Evolutionary conservation across 164 flowering plant species (phyloP).

Genomic region (Umbilicus rupestris): DNA sequence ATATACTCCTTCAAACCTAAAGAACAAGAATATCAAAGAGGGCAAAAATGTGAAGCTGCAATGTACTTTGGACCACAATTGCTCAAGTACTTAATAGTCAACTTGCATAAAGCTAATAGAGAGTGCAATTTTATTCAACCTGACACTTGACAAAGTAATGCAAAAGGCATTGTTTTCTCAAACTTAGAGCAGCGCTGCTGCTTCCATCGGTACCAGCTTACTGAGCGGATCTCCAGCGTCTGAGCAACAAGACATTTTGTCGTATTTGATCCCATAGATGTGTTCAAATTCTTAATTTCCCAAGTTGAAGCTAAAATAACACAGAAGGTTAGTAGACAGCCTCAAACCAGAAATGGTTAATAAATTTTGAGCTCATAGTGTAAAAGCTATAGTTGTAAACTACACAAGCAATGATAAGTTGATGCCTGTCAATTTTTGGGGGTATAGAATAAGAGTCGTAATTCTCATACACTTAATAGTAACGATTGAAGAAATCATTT

Average conservation of each 20-base stretch:
- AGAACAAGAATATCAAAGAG: constrained; percentile 4
- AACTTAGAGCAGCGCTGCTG: constrained; percentile 45
- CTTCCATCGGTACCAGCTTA: constrained; percentile 72
- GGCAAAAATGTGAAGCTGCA: background rate
- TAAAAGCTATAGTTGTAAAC: no score
- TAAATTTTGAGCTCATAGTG: background rate
- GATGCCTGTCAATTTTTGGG: no score
- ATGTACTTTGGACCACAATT: no score
- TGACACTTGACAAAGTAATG: constrained; percentile 80
- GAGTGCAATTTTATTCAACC: constrained; percentile 28
- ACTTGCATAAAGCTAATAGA: background rate
- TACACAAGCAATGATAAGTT: no score
- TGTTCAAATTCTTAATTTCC: constrained; percentile 66
- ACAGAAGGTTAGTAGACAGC: background rate
- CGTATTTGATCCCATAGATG: constrained; percentile 29
- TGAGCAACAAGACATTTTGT: constrained; percentile 69
- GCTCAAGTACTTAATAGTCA: background rate
- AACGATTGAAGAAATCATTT: background rate
- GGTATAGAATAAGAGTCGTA: no score
- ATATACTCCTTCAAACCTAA: constrained; percentile 80
- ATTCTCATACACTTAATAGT: background rate
- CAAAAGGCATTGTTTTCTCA: constrained; percentile 67
- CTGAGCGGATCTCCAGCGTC: constrained; percentile 60
- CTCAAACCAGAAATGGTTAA: background rate
- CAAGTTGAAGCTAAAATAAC: constrained; percentile 73